These are phyloP conservation scores for Diaporthe sp. DNA, from an alignment of 2,329 filamentous ascomycete species.

Conservation along the genomic window DNA sequence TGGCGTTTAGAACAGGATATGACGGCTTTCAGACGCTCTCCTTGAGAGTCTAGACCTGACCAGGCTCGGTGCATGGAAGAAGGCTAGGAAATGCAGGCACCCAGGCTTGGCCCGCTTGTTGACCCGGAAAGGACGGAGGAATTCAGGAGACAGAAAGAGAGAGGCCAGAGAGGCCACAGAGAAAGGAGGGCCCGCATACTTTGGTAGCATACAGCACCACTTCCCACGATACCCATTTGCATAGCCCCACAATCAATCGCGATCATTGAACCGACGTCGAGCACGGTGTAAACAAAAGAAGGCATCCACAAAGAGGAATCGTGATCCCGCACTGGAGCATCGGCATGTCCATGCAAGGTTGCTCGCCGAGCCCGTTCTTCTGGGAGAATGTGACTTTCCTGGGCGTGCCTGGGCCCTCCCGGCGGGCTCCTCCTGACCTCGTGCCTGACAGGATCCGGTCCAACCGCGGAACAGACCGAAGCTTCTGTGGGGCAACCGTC, in stretches of 20 bases:
- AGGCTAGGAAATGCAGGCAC: constrained; percentile 31
- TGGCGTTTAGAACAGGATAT: constrained; percentile 29
- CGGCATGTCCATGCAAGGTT: not conserved
- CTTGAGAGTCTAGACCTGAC: constrained; percentile 9
- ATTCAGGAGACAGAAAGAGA: constrained; percentile 6
- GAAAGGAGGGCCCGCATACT: constrained; percentile 13
- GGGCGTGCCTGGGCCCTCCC: constrained; percentile 1
- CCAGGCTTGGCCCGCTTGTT: not conserved
- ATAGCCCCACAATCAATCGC: constrained; percentile 31
- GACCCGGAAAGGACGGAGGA: constrained; percentile 9
- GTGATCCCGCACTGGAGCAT: constrained; percentile 24
- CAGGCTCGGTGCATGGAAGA: constrained; percentile 8
- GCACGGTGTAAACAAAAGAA: constrained; percentile 3
- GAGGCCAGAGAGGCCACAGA: not conserved
- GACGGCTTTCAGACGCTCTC: constrained; percentile 32
- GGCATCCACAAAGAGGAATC: constrained; percentile 8
- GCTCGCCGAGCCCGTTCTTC: constrained; percentile 6
- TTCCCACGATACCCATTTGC: constrained; percentile 32
- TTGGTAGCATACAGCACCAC: constrained; percentile 19
- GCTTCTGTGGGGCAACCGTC: constrained; percentile 28
- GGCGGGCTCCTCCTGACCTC: constrained; percentile 18
- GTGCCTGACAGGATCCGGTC: constrained; percentile 33
- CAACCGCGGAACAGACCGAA: constrained; percentile 37
- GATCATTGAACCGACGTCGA: constrained; percentile 9
- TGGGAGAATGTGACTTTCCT: constrained; percentile 19